Evolutionary conservation across 805 yeast genomes (phyloP).

Genomic region (Blastobotrys americana): DNA sequence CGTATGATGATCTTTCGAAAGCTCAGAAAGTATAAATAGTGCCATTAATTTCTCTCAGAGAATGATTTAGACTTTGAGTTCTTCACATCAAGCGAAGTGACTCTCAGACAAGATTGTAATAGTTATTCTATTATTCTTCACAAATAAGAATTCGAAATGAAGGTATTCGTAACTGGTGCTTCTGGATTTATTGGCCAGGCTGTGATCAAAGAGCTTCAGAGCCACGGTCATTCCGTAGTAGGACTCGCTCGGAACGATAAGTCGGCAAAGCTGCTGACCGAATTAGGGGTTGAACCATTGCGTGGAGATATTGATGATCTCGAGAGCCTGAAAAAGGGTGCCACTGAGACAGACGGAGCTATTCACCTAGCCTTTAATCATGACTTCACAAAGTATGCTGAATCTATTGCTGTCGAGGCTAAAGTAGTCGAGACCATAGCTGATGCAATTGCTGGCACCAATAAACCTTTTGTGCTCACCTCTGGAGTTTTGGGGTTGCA

Average conservation of each 20-base stretch:
- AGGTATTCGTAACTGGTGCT: slow-evolving; percentile 2
- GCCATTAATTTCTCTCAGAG: no score
- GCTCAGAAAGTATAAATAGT: no score
- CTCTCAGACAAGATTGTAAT: no score
- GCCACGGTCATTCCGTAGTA: not conserved
- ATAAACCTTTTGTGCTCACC: slow-evolving; percentile 27
- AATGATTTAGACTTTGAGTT: no score
- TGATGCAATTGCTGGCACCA: slow-evolving; percentile 28
- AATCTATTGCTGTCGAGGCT: slow-evolving; percentile 23
- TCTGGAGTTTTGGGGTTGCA: slow-evolving; percentile 20
- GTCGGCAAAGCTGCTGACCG: slow-evolving; percentile 22
- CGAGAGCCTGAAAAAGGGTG: slow-evolving; percentile 27
- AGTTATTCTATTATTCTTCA: no score
- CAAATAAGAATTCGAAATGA: not conserved
- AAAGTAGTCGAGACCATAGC: slow-evolving; percentile 27
- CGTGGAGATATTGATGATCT: slow-evolving; percentile 29
- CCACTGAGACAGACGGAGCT: slow-evolving; percentile 32
- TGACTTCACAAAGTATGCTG: slow-evolving; percentile 24
- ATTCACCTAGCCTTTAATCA: slow-evolving; percentile 34
- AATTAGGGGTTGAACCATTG: slow-evolving; percentile 26
- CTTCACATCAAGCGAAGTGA: no score
- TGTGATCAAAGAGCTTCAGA: not conserved
- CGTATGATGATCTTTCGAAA: no score
- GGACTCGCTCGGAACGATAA: slow-evolving; percentile 5
- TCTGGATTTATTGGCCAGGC: slow-evolving; percentile 4